Conservation (phyloP, 257 asterid species). For the Capsicum rhomboideum region DNA sequence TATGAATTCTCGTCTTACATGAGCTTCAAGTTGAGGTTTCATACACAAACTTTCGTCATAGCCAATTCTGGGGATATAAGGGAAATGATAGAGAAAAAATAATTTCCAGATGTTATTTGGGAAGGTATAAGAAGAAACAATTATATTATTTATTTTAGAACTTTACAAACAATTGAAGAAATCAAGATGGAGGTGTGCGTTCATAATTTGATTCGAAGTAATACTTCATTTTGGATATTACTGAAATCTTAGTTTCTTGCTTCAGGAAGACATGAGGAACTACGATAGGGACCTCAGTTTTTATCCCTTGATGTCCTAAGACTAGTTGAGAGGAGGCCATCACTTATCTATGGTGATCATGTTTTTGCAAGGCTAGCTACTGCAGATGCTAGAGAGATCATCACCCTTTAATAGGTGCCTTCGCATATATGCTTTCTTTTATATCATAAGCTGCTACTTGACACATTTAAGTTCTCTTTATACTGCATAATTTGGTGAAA, state of each 20-base stretch:
- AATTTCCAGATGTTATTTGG: conserved; percentile 44
- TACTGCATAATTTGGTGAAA: not conserved
- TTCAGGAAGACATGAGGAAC: conserved; percentile 68
- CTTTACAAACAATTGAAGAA: conserved; percentile 73
- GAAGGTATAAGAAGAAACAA: conserved; percentile 39
- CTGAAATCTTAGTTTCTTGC: conserved; percentile 4
- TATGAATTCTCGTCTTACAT: conserved; percentile 52
- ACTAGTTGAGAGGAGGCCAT: conserved; percentile 90
- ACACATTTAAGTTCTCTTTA: not conserved
- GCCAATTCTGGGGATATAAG: conserved; percentile 48
- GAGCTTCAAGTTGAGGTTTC: conserved; percentile 19
- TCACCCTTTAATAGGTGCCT: conserved; percentile 43
- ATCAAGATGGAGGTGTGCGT: conserved; percentile 74
- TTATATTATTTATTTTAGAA: conserved; percentile 43
- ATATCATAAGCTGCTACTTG: not conserved
- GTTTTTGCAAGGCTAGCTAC: conserved; percentile 48
- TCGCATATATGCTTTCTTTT: not conserved
- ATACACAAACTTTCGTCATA: conserved; percentile 27
- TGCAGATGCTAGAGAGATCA: conserved; percentile 19
- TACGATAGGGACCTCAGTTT: conserved; percentile 39
- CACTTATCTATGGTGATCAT: conserved; percentile 64
- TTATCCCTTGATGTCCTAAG: conserved; percentile 85
- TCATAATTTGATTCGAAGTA: not conserved
- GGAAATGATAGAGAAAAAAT: conserved; percentile 31
- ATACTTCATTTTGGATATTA: not conserved